A percentile compares a stretch with the other conserved stretches of the same genome.
Conservation (phyloP, 371 early-diverging fungal species). For the Apophysomyces trapeziformis region DNA sequence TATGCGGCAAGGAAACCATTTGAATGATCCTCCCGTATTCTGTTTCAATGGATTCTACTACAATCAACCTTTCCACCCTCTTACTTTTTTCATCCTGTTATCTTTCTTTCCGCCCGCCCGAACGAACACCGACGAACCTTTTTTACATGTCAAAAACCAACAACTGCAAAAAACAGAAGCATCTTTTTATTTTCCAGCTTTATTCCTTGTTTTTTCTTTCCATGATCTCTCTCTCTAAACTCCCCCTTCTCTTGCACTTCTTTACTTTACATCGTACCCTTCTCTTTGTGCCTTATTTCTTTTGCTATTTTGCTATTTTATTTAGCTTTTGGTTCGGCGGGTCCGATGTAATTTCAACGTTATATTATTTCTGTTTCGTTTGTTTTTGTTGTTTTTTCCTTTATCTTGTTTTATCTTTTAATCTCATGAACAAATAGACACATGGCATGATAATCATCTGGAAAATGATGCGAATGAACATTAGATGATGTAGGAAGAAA, state of each 20-base stretch:
- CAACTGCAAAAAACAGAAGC: not conserved
- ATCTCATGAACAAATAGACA: constrained; percentile 7
- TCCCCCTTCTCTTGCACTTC: no score
- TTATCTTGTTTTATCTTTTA: not conserved
- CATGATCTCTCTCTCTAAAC: constrained; percentile 3
- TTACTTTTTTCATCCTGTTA: not conserved
- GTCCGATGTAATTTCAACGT: constrained; percentile 4
- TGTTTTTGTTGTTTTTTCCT: not conserved
- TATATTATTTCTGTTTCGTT: not conserved
- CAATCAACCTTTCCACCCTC: not conserved
- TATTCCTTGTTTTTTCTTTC: not conserved
- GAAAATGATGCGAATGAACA: no score
- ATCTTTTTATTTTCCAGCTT: constrained; percentile 6
- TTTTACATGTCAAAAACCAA: no score
- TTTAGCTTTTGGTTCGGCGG: constrained; percentile 3
- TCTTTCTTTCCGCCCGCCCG: not conserved
- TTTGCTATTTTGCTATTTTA: not conserved
- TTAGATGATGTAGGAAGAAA: not conserved
- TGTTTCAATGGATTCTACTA: no score
- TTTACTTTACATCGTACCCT: not conserved
- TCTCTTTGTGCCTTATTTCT: not conserved
- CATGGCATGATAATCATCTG: not conserved
- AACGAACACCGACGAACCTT: no score
- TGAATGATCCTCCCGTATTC: not conserved
- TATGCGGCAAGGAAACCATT: constrained; percentile 15